Percentiles rank a stretch among this genome's conserved stretches.
Conservation (phyloP, 306 rosid species). For the Malus sylvestris region DNA sequence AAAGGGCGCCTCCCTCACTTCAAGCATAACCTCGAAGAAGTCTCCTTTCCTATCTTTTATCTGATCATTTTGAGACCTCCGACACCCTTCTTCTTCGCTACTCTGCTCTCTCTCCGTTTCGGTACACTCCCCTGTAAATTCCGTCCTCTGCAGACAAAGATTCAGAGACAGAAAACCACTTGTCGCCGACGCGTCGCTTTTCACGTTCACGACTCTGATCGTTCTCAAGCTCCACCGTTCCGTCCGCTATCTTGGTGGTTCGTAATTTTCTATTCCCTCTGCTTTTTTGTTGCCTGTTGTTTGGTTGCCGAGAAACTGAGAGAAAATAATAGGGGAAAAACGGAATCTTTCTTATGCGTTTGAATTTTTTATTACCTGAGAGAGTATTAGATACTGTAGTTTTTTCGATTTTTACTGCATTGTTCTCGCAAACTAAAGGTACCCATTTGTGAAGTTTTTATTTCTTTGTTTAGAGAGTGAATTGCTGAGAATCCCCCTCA, state of each 20-base stretch:
- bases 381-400: neutral
- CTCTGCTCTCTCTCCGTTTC: too few species aligned
- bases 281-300: neutral
- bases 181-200: constrained; percentile 57
- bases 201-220: constrained; percentile 58
- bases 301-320: constrained; percentile 14
- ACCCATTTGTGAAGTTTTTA: constrained; percentile 1
- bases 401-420: neutral
- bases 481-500: constrained; percentile 12
- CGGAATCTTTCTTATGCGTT: neutral
- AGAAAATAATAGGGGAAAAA: neutral
- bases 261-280: constrained; percentile 14
- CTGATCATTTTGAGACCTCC: too few species aligned
- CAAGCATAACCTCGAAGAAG: neutral
- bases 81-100: too few species aligned
- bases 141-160: neutral
- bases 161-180: constrained; percentile 13
- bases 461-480: neutral
- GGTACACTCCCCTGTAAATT: too few species aligned
- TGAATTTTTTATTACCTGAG: neutral
- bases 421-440: constrained; percentile 6
- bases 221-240: constrained; percentile 59
- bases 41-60: neutral
- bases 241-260: constrained; percentile 62
- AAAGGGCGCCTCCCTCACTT: too few species aligned